Evolutionary conservation across 1,139 yeast genomes (phyloP).

Genomic region (Arxiozyma heterogenica): DNA sequence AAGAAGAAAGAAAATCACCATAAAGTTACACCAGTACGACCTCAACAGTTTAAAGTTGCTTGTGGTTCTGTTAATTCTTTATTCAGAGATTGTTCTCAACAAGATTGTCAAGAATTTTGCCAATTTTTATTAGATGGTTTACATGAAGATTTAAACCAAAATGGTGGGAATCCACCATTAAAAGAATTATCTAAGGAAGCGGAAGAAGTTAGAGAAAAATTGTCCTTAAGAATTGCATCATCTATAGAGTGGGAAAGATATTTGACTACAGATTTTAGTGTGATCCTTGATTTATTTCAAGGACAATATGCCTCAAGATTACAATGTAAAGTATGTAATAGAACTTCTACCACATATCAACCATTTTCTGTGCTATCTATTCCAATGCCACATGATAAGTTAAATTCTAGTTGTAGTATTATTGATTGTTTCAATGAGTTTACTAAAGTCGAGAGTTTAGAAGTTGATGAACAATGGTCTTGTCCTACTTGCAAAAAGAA

Average conservation of each 20-base stretch:
- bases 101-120: conserved; percentile 87
- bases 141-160: conserved; percentile 80
- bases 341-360: conserved; percentile 81
- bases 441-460: conserved; percentile 57
- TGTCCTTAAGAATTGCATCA: conserved; percentile 78
- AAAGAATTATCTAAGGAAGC: conserved; percentile 63
- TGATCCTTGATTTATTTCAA: conserved; percentile 77
- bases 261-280: conserved; percentile 72
- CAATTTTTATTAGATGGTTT: conserved; percentile 75
- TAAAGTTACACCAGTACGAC: conserved; percentile 31
- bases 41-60: conserved; percentile 46
- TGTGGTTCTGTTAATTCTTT: conserved; percentile 63
- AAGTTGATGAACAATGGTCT: conserved; percentile 79
- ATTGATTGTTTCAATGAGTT: conserved; percentile 65
- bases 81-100: conserved; percentile 74
- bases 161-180: conserved; percentile 45
- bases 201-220: conserved; percentile 60
- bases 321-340: conserved; percentile 63
- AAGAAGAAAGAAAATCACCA: conserved; percentile 7
- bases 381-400: conserved; percentile 47
- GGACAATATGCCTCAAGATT: conserved; percentile 83
- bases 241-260: conserved; percentile 94
- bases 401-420: conserved; percentile 29
- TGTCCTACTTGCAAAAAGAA: conserved; percentile 72
- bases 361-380: conserved; percentile 68